These are phyloP conservation scores for Fomitopsis serialis DNA, from an alignment of 768 basidiomycete species.

Conservation along the genomic window DNA sequence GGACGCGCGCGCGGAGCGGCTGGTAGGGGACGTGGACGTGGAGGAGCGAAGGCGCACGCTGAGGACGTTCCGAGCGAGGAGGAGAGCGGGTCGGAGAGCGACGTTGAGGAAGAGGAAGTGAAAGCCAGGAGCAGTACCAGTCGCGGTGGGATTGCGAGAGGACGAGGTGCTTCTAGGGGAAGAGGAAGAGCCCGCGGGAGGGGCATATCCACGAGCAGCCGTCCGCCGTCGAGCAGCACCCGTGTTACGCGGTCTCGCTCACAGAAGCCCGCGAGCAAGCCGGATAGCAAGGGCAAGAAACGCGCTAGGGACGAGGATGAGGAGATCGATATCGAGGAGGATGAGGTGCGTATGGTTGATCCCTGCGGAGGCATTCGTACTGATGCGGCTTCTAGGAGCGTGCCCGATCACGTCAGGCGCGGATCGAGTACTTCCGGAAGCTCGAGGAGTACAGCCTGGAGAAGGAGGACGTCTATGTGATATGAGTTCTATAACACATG, in stretches of 20 bases:
- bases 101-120: neutral
- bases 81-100: constrained; percentile 2
- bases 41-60: neutral
- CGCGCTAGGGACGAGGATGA: constrained; percentile 6
- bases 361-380: too few species aligned
- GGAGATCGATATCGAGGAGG: constrained; percentile 15
- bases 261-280: neutral
- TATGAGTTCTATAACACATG: too few species aligned
- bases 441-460: constrained; percentile 21
- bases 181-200: constrained; percentile 6
- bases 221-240: constrained; percentile 4
- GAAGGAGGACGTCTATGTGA: constrained; percentile 24
- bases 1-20: neutral
- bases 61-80: neutral
- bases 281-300: constrained; percentile 10
- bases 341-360: constrained; percentile 12
- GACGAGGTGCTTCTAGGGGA: constrained; percentile 3
- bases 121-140: neutral
- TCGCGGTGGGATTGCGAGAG: neutral
- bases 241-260: constrained; percentile 5
- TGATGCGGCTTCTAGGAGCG: constrained; percentile 12
- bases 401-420: constrained; percentile 16
- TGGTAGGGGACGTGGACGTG: constrained; percentile 1
- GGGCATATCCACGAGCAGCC: constrained; percentile 1
- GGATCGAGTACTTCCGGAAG: constrained; percentile 22